Evolutionary conservation across 2,329 filamentous ascomycete genomes (phyloP).

Genomic region (Gaeumannomyces sp.): DNA sequence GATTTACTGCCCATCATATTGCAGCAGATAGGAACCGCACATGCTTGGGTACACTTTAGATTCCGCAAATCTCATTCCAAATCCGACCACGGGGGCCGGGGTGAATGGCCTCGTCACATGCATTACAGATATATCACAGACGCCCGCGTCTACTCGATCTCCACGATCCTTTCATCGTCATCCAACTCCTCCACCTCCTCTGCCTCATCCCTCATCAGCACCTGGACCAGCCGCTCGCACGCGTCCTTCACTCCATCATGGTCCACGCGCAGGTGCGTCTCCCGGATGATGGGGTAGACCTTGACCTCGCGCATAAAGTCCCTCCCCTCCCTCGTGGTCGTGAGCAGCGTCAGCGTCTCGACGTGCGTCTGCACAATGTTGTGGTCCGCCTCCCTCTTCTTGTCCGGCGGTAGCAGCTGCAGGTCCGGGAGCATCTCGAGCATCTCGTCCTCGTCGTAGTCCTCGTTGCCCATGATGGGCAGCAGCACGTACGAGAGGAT

Average conservation of each 20-base stretch:
- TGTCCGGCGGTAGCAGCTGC: slow-evolving; percentile 83
- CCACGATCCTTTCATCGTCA: slow-evolving; percentile 45
- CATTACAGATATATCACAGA: too few species aligned
- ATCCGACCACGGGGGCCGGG: too few species aligned
- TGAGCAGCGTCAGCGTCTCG: slow-evolving; percentile 79
- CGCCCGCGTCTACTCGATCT: slow-evolving; percentile 36
- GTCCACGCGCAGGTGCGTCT: slow-evolving; percentile 72
- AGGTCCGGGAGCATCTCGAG: slow-evolving; percentile 83
- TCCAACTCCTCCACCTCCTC: slow-evolving; percentile 39
- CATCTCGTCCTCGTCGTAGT: slow-evolving; percentile 81
- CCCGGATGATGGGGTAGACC: slow-evolving; percentile 84
- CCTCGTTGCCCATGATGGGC: slow-evolving; percentile 81
- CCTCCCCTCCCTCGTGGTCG: slow-evolving; percentile 68
- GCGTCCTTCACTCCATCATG: slow-evolving; percentile 77
- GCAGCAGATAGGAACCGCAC: background rate
- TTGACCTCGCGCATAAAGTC: slow-evolving; percentile 69
- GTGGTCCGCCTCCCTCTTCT: slow-evolving; percentile 71
- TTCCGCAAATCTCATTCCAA: too few species aligned
- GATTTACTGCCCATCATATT: too few species aligned
- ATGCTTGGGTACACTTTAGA: background rate
- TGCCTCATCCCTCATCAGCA: slow-evolving; percentile 69
- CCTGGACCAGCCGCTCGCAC: slow-evolving; percentile 84
- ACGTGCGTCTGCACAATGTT: slow-evolving; percentile 80
- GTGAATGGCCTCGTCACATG: too few species aligned
- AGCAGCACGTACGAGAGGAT: slow-evolving; percentile 84